These are phyloP conservation scores for Trichoderma sp. DNA, from an alignment of 2,329 filamentous ascomycete genomes.

Conservation along the genomic window DNA sequence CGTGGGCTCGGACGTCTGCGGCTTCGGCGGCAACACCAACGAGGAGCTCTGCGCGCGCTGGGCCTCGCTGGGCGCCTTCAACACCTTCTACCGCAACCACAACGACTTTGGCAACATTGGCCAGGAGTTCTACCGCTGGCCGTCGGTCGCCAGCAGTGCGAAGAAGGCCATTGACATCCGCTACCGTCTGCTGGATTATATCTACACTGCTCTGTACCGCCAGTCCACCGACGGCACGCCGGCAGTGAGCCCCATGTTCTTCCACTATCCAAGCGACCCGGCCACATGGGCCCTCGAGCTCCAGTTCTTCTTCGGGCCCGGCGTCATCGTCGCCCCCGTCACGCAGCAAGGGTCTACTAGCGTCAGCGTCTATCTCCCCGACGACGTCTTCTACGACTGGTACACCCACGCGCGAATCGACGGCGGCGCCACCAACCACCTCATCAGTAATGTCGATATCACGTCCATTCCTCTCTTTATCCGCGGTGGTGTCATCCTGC, in stretches of 20 bases:
- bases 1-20: slow-evolving; percentile 72
- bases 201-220: slow-evolving; percentile 67
- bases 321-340: slow-evolving; percentile 49
- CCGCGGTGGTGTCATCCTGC: slow-evolving; percentile 63
- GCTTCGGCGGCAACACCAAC: slow-evolving; percentile 63
- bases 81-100: slow-evolving; percentile 70
- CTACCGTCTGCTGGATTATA: slow-evolving; percentile 78
- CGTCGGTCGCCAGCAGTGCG: slow-evolving; percentile 59
- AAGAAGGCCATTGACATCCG: slow-evolving; percentile 66
- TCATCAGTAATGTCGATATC: slow-evolving; percentile 36
- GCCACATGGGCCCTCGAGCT: slow-evolving; percentile 45
- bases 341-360: slow-evolving; percentile 42
- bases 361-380: slow-evolving; percentile 48
- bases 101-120: slow-evolving; percentile 43
- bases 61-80: slow-evolving; percentile 67
- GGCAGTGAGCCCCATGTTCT: slow-evolving; percentile 68
- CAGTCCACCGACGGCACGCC: slow-evolving; percentile 61
- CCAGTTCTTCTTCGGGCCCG: slow-evolving; percentile 51
- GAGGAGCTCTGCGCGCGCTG: slow-evolving; percentile 66
- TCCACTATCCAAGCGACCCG: slow-evolving; percentile 57
- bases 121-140: slow-evolving; percentile 71
- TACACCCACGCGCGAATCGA: slow-evolving; percentile 46
- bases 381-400: slow-evolving; percentile 50
- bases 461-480: slow-evolving; percentile 63
- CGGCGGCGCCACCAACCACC: slow-evolving; percentile 40